Conservation (phyloP, 805 yeast genomes). For the Kuraishia piskuri region DNA sequence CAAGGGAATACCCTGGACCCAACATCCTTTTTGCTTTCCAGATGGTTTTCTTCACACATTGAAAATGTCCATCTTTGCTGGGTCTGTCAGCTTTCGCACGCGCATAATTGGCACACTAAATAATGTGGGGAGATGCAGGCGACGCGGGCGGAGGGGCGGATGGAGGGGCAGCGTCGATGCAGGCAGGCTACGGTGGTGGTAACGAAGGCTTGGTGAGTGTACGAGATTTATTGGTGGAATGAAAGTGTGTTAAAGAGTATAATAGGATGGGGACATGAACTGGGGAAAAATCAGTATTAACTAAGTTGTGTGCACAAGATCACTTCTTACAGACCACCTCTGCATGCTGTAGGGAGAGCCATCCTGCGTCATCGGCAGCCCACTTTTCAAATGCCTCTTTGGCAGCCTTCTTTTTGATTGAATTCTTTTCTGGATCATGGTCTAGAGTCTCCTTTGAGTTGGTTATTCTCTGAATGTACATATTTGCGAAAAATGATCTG, state of each 20-base stretch:
- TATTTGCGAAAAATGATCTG: neutral
- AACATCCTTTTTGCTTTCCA: no score
- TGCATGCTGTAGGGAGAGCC: neutral
- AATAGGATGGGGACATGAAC: no score
- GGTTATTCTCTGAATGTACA: neutral
- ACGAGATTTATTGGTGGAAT: no score
- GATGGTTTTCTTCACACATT: no score
- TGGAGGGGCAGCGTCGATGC: neutral
- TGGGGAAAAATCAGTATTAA: no score
- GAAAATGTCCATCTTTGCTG: no score
- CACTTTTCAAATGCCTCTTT: neutral
- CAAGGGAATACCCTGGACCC: no score
- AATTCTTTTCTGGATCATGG: neutral
- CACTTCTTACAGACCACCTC: neutral
- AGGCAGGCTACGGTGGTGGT: neutral
- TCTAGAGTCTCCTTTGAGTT: neutral
- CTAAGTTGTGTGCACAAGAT: no score
- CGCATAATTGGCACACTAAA: neutral
- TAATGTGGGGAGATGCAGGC: neutral
- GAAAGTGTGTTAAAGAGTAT: no score
- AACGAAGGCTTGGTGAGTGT: no score
- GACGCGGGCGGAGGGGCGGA: neutral
- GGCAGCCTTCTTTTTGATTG: neutral
- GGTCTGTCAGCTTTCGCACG: neutral
- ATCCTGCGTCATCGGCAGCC: neutral